Percentiles rank a stretch among this genome's conserved stretches.
phyloP scores from a whole-genome alignment of 495 filamentous ascomycete species.

The Xylaria palmicola region DNA sequence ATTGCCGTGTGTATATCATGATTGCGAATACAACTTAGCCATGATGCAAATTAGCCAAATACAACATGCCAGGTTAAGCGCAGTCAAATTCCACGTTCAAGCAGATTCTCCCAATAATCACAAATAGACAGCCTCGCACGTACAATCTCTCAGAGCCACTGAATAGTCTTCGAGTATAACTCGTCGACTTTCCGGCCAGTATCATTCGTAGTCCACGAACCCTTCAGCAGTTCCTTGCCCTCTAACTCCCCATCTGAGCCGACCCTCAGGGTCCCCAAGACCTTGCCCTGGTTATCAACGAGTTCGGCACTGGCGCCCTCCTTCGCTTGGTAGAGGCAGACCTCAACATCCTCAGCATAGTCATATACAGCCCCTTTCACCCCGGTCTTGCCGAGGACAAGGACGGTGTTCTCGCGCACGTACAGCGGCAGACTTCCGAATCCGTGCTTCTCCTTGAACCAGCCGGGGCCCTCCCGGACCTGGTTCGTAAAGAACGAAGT shows the following conservation, averaged over 20 bases:
- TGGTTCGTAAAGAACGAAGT: constrained; percentile 49
- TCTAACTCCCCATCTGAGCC: constrained; percentile 8
- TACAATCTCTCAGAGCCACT: neutral
- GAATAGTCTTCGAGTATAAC: constrained; percentile 14
- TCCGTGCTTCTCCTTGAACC: constrained; percentile 47
- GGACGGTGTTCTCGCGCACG: constrained; percentile 46
- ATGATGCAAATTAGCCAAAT: neutral
- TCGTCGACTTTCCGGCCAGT: constrained; percentile 21
- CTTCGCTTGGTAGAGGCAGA: constrained; percentile 37
- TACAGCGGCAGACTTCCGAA: constrained; percentile 51
- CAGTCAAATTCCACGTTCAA: too few species aligned
- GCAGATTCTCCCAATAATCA: neutral
- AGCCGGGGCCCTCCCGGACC: constrained; percentile 45
- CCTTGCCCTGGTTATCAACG: constrained; percentile 37
- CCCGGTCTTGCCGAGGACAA: constrained; percentile 46
- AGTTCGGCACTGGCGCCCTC: constrained; percentile 35
- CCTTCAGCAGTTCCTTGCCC: constrained; percentile 20
- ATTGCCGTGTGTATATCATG: neutral
- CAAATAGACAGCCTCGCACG: neutral
- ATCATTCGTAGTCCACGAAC: constrained; percentile 17
- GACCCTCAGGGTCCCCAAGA: constrained; percentile 30
- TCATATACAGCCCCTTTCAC: constrained; percentile 52
- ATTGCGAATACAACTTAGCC: neutral
- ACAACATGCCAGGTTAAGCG: too few species aligned
- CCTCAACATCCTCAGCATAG: constrained; percentile 45